These are phyloP conservation scores for Lichenothelia convexa DNA, from an alignment of 495 filamentous ascomycete species.

Conservation along the genomic window DNA sequence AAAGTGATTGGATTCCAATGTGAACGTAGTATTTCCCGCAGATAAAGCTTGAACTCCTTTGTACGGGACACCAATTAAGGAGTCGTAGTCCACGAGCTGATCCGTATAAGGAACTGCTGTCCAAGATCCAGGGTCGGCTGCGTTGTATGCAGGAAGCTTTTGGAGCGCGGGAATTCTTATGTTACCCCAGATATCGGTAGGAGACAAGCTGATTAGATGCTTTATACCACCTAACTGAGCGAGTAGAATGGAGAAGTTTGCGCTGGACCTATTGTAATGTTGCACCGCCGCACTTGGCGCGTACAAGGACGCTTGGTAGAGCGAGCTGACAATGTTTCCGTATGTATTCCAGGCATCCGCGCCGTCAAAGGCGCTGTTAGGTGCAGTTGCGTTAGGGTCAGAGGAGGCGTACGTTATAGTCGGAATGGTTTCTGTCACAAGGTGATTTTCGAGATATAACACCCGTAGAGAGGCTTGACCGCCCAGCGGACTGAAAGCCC, in stretches of 20 bases:
- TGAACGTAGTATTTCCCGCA: not conserved
- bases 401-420: not conserved
- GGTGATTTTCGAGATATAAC: not conserved
- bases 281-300: not conserved
- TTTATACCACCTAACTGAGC: not conserved
- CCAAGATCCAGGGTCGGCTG: not conserved
- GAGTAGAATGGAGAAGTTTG: not conserved
- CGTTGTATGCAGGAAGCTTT: not conserved
- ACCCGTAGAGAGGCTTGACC: not conserved
- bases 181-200: not conserved
- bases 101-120: not conserved
- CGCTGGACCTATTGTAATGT: not conserved
- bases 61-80: not conserved
- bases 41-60: not conserved
- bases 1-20: not conserved
- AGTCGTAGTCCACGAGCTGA: not conserved
- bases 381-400: not conserved
- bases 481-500: not conserved
- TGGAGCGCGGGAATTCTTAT: not conserved
- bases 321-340: not conserved
- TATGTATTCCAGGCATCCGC: not conserved
- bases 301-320: not conserved
- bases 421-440: not conserved
- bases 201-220: not conserved
- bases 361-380: not conserved